These are phyloP conservation scores for Veloporphyrellus conicus DNA, from an alignment of 1,284 basidiomycete species.

Conservation along the genomic window DNA sequence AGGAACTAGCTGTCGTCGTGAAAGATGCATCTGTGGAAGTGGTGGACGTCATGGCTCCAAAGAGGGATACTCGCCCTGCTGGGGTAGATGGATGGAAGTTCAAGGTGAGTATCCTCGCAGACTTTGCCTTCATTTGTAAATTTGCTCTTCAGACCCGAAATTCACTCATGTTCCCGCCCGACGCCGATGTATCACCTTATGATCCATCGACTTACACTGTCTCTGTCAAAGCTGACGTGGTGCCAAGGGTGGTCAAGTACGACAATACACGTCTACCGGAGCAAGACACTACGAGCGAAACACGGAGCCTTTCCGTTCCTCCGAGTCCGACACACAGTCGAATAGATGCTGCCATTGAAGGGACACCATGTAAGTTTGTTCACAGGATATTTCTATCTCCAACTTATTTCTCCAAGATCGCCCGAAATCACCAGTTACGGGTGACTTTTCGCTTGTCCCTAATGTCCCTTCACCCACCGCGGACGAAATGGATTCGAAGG, in stretches of 20 bases:
- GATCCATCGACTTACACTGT: slow-evolving; percentile 39
- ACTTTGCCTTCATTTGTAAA: not conserved
- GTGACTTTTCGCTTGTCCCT: slow-evolving; percentile 71
- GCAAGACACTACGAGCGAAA: slow-evolving; percentile 48
- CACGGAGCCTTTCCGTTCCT: slow-evolving; percentile 54
- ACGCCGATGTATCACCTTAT: slow-evolving; percentile 82
- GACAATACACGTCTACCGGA: slow-evolving; percentile 75
- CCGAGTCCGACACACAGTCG: slow-evolving; percentile 84
- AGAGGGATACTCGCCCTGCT: slow-evolving; percentile 64
- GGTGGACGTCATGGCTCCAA: slow-evolving; percentile 70
- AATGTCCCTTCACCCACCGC: slow-evolving; percentile 83
- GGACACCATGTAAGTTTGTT: slow-evolving; percentile 61
- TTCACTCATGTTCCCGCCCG: slow-evolving; percentile 88
- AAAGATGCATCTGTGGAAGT: slow-evolving; percentile 30
- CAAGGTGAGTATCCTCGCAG: slow-evolving; percentile 54
- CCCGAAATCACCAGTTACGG: slow-evolving; percentile 52
- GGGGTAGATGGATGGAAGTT: slow-evolving; percentile 83
- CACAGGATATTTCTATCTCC: not conserved
- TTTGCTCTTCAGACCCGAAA: slow-evolving; percentile 66
- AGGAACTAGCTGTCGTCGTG: slow-evolving; percentile 19
- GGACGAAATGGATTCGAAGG: slow-evolving; percentile 66
- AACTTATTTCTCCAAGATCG: slow-evolving; percentile 42
- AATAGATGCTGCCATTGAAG: slow-evolving; percentile 84
- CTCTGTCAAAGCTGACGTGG: slow-evolving; percentile 37
- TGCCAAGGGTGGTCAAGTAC: slow-evolving; percentile 70